phyloP scores from a whole-genome alignment of 163 green algal genomes.

The Smithsoniella earleae region DNA sequence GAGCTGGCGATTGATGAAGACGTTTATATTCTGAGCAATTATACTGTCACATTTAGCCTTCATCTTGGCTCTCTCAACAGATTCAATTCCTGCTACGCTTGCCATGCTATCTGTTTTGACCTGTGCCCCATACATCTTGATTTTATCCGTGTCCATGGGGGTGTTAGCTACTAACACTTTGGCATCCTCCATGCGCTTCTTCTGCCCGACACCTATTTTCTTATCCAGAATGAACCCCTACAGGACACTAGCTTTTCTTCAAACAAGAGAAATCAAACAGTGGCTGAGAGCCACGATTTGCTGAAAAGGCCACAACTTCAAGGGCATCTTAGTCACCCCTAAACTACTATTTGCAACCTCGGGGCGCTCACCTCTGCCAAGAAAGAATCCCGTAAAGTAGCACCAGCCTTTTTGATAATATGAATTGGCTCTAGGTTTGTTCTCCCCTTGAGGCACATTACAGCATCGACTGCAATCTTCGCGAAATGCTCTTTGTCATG shows the following conservation, averaged over 20 bases:
- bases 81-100: slow-evolving; percentile 89
- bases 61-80: slow-evolving; percentile 97
- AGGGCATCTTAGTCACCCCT: too few relatives aligned
- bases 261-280: not conserved
- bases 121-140: slow-evolving; percentile 98
- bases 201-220: slow-evolving; percentile 86
- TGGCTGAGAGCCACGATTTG: too few relatives aligned
- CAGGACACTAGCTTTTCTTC: not conserved
- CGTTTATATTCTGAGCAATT: slow-evolving; percentile 86
- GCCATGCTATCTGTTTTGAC: slow-evolving; percentile 45
- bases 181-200: slow-evolving; percentile 86
- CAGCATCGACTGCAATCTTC: slow-evolving; percentile 88
- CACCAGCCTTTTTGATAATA: slow-evolving; percentile 97
- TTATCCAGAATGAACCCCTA: slow-evolving; percentile 98
- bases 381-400: slow-evolving; percentile 80
- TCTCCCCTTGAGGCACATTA: slow-evolving; percentile 79
- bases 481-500: slow-evolving; percentile 92
- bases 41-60: slow-evolving; percentile 82
- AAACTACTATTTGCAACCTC: too few relatives aligned
- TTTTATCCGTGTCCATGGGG: slow-evolving; percentile 98
- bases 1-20: slow-evolving; percentile 97
- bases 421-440: slow-evolving; percentile 90
- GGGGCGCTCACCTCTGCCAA: slow-evolving; percentile 64
- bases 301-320: too few relatives aligned
- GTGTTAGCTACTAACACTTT: slow-evolving; percentile 97